Conservation (phyloP, 306 rosid genomes). For the Quercus cerris region DNA sequence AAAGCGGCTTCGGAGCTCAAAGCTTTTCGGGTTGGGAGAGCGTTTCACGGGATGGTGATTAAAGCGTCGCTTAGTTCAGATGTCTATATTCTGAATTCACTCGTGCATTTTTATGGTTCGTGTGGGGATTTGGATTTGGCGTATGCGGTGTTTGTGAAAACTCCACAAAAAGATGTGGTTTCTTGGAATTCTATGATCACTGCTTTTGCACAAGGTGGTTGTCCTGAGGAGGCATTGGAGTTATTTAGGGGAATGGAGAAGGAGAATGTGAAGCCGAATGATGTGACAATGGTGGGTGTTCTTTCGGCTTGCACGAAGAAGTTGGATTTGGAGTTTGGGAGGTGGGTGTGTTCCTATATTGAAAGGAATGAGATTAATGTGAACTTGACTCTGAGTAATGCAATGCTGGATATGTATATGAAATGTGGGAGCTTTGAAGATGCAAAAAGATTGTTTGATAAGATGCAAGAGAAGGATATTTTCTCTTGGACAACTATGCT, state of each 20-base stretch:
- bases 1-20: constrained; percentile 63
- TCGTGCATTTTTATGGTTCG: constrained; percentile 50
- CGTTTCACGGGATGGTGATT: constrained; percentile 55
- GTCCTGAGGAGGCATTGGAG: constrained; percentile 41
- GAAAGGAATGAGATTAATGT: constrained; percentile 32
- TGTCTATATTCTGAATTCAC: constrained; percentile 51
- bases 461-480: constrained; percentile 62
- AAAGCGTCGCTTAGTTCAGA: constrained; percentile 46
- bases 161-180: constrained; percentile 43
- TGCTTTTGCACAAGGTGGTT: constrained; percentile 40
- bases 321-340: constrained; percentile 55
- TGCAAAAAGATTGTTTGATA: constrained; percentile 45
- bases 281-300: constrained; percentile 55
- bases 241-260: constrained; percentile 48
- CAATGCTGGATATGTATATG: constrained; percentile 62
- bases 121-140: constrained; percentile 50
- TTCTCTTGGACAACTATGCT: constrained; percentile 69
- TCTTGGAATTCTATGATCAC: constrained; percentile 68
- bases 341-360: constrained; percentile 56
- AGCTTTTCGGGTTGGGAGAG: constrained; percentile 39
- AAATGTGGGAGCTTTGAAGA: constrained; percentile 54
- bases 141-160: constrained; percentile 37
- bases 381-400: constrained; percentile 56
- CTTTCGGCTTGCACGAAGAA: constrained; percentile 57
- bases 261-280: constrained; percentile 49